Conservation (phyloP, 305 asterid species). For the Ilex paraguariensis region DNA sequence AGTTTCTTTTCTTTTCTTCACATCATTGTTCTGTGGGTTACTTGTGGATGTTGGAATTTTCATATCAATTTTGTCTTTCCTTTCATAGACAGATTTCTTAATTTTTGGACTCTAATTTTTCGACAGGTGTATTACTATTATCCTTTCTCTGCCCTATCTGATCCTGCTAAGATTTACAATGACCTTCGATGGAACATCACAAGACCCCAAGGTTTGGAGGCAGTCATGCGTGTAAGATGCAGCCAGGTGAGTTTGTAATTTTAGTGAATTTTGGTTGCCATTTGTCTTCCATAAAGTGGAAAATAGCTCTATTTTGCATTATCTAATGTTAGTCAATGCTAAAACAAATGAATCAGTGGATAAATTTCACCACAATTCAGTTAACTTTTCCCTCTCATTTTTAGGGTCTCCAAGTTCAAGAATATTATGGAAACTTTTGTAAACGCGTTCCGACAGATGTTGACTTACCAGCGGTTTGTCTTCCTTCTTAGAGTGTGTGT, state of each 20-base stretch:
- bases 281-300: background rate
- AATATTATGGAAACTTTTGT: constrained; percentile 88
- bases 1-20: too few relatives aligned
- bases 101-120: constrained; percentile 3
- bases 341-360: too few relatives aligned
- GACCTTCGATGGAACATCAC: constrained; percentile 99
- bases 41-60: too few relatives aligned
- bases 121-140: constrained; percentile 81
- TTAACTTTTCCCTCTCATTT: background rate
- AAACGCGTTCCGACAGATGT: constrained; percentile 94
- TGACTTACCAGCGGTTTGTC: constrained; percentile 82
- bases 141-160: constrained; percentile 95
- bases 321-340: too few relatives aligned
- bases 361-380: too few relatives aligned
- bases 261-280: constrained; percentile 12
- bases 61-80: too few relatives aligned
- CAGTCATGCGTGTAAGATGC: constrained; percentile 99
- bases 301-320: too few relatives aligned
- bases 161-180: constrained; percentile 90
- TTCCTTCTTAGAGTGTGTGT: constrained; percentile 13
- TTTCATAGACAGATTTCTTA: background rate
- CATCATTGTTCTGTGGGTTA: too few relatives aligned
- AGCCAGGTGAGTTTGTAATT: constrained; percentile 64
- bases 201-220: constrained; percentile 98
- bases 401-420: constrained; percentile 98